These are phyloP conservation scores for Volvariella surrecta DNA, from an alignment of 1,284 basidiomycete species.

Conservation along the genomic window DNA sequence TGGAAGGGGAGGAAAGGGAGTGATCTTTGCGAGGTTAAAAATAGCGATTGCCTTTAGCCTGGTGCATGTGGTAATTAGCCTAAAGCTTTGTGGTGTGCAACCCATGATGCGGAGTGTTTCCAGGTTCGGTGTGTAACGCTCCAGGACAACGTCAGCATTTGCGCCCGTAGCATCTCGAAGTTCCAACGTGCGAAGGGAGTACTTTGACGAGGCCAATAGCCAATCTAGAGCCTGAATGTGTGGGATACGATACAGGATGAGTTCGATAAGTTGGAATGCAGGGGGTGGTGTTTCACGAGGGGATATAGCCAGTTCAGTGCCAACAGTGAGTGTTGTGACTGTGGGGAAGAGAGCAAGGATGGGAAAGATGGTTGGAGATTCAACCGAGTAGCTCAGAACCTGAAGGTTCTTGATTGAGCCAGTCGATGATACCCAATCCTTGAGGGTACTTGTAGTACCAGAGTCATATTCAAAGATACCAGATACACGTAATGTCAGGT, in stretches of 20 bases:
- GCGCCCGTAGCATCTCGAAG: conserved; percentile 27
- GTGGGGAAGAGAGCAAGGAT: conserved; percentile 30
- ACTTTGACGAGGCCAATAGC: conserved; percentile 27
- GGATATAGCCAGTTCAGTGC: conserved; percentile 27
- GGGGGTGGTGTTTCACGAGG: conserved; percentile 15
- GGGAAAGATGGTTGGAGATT: conserved; percentile 37
- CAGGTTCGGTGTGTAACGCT: conserved; percentile 22
- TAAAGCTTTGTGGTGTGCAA: conserved; percentile 21
- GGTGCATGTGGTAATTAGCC: conserved; percentile 27
- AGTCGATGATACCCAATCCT: conserved; percentile 4
- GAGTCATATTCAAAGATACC: conserved; percentile 13
- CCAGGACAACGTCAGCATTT: conserved; percentile 18
- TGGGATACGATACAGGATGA: conserved; percentile 28
- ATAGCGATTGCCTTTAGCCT: conserved; percentile 33
- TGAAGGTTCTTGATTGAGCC: conserved; percentile 27
- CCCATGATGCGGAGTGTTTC: conserved; percentile 34
- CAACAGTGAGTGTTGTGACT: conserved; percentile 30
- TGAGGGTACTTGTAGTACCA: conserved; percentile 6
- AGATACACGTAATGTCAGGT: conserved; percentile 8
- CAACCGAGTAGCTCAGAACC: conserved; percentile 28
- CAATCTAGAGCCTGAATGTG: conserved; percentile 22
- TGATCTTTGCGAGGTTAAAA: conserved; percentile 25
- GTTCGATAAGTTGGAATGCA: conserved; percentile 19
- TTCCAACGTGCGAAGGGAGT: conserved; percentile 30
- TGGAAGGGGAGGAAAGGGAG: conserved; percentile 25